Evolutionary conservation across 2,329 filamentous ascomycete genomes (phyloP), one percentile per base, ranked within the genome.

Genomic region (Hypoxylon sp.): DNA sequence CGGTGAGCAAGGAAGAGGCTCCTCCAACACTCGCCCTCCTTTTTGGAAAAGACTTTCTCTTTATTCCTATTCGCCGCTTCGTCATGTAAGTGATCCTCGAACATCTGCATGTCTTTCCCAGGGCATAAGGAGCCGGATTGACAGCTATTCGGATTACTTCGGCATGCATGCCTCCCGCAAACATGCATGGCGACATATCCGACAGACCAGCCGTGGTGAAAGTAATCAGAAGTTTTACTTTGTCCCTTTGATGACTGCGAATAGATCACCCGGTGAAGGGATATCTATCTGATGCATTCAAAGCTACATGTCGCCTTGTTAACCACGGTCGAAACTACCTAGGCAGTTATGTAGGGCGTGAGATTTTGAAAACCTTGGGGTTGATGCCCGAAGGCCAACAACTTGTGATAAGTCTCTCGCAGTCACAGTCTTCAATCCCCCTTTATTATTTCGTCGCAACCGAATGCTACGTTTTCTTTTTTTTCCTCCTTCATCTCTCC

Each of bases 1-100:
- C 59, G 45, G 57, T 5, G 30, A 38, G 51, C 68, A 68, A 61
- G 68, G 68, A 61, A 70, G 51, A 60, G 43, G 55, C 46, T 70
- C 68, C 68, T 63, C 34, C 58, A 63, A 57, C 41, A 23, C 43
- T 51, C n/a, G 43, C 41, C 56, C 36, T 65, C 49, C 52, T 55
- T 55, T 58, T 56, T 36, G 5, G 23, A 48, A 38, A 34, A 11
- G 7, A 2, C 21, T 10, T 61, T 50, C 28, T 63, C 57, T 61
- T 55, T 30, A 30, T 60, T 60, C 56, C 43, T 58, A 63, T 67
- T 63, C 38, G 53, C 52, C 23, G 48, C 46, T 49, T 51, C 34
- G 10, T 56, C 41, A 67, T 69, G 63, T 66, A 61, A 23, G 67
- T 64, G 63, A 64, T 56, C 28, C 45, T 51, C 46, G 50, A 43